Evolutionary conservation across 768 basidiomycete genomes (phyloP).

Genomic region (Panaeolus papilionaceus): DNA sequence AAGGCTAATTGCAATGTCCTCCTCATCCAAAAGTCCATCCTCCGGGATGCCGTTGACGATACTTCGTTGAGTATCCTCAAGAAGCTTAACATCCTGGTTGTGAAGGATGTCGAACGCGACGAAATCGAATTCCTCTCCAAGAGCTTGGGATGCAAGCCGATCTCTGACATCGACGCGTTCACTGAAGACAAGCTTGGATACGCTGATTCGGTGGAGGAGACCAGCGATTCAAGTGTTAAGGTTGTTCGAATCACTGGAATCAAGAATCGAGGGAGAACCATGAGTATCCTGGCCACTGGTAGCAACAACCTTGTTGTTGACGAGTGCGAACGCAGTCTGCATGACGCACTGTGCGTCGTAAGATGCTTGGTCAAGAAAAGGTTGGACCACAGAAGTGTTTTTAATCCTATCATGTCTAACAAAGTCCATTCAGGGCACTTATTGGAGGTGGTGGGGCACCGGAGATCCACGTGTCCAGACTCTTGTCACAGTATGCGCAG

Average conservation of each 20-base stretch:
- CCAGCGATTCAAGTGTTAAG: constrained; percentile 79
- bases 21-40: constrained; percentile 98
- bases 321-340: constrained; percentile 95
- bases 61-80: constrained; percentile 97
- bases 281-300: constrained; percentile 95
- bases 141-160: constrained; percentile 92
- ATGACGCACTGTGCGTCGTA: constrained; percentile 99
- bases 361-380: constrained; percentile 98
- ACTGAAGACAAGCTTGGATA: constrained; percentile 97
- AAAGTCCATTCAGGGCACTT: constrained; percentile 61
- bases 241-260: constrained; percentile 95
- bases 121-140: constrained; percentile 98
- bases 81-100: constrained; percentile 92
- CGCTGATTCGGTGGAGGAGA: constrained; percentile 95
- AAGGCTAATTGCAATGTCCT: constrained; percentile 99
- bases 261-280: constrained; percentile 93
- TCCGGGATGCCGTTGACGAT: constrained; percentile 99
- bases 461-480: constrained; percentile 95
- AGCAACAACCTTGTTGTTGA: constrained; percentile 92
- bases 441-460: constrained; percentile 98
- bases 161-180: constrained; percentile 97
- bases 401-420: neutral
- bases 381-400: constrained; percentile 47
- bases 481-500: constrained; percentile 89
- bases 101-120: constrained; percentile 98